phyloP scores from a whole-genome alignment of 495 filamentous ascomycete species.

The Glarea lozoyensis region DNA sequence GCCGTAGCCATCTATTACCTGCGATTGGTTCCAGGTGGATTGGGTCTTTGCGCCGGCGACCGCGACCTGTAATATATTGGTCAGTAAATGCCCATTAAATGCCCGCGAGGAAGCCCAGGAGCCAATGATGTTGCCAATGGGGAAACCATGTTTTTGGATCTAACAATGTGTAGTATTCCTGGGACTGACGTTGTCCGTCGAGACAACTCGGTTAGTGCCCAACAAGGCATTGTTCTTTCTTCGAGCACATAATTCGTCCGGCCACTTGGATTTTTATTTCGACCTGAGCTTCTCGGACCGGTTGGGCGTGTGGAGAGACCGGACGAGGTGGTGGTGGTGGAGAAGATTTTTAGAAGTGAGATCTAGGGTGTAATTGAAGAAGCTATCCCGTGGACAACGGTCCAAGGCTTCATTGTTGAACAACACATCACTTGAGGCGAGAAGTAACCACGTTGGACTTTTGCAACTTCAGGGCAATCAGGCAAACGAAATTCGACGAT shows the following conservation, averaged over 20 bases:
- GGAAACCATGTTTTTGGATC: not conserved
- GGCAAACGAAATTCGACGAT: too few species aligned
- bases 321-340: not conserved
- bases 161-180: constrained; percentile 2
- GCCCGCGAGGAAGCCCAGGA: constrained; percentile 5
- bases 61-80: constrained; percentile 21
- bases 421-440: too few species aligned
- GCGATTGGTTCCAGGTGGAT: constrained; percentile 13
- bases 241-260: constrained; percentile 1
- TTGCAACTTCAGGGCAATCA: too few species aligned
- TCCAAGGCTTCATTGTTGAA: too few species aligned
- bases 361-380: too few species aligned
- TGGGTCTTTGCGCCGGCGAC: constrained; percentile 13
- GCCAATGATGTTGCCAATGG: not conserved
- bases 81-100: constrained; percentile 18
- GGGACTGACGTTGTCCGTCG: constrained; percentile 11
- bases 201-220: not conserved
- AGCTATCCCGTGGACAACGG: too few species aligned
- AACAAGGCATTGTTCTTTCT: not conserved
- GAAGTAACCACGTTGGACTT: too few species aligned
- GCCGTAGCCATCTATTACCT: constrained; percentile 11
- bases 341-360: too few species aligned
- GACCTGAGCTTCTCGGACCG: not conserved
- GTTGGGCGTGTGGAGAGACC: not conserved
- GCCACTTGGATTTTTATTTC: too few species aligned